Evolutionary conservation across 495 filamentous ascomycete genomes (phyloP), one percentile per base, ranked within the genome.

Genomic region (Baudoinia panamericana): DNA sequence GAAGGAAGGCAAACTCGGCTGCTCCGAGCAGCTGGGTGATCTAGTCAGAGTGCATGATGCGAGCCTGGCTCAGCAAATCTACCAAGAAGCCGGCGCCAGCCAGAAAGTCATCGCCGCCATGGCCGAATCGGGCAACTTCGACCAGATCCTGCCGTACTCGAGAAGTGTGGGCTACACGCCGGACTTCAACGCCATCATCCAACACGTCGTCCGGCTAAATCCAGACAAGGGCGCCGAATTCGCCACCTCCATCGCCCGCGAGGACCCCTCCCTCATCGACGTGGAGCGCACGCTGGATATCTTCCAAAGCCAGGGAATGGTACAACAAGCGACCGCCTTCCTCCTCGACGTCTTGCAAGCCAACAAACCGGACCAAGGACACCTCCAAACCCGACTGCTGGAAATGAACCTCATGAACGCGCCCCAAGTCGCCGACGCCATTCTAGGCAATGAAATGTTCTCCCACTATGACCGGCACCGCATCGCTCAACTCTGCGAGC

Each of bases 381-480:
- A 85, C 50, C 69, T 96, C 33, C 90, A 99, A 61, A 99, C 90
- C 25, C 78, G 86, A 40, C 69, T 99, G 17, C 66, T 99, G 31
- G 90, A 99, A 69, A 96, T 99, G 87, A 99, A 99, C 58, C 67
- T 99, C 42, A 61, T 88, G 58, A 88, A 93, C 54, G 92, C 92
- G 0, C 87, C 90, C 9, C 92, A 96, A 59, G 90, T 99, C 36
- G 90, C 90, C 5, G 90, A 96, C 60, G 90, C 90, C 15, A 96
- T 99, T 49, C 75, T 99, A 30, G 80, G 86, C 31, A 96, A 95
- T 52, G 84, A 95, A 48, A 93, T 99, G 73, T 96, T 99, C 65
- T 83, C 82, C 0, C 74, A 96, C 62, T 99, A 87, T 56, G 88
- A 99, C 61, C 86, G 81, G 60, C 66, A 75, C 39, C 78, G 82